These are phyloP conservation scores for Candida boidinii DNA, from an alignment of 805 yeast species.

Conservation along the genomic window DNA sequence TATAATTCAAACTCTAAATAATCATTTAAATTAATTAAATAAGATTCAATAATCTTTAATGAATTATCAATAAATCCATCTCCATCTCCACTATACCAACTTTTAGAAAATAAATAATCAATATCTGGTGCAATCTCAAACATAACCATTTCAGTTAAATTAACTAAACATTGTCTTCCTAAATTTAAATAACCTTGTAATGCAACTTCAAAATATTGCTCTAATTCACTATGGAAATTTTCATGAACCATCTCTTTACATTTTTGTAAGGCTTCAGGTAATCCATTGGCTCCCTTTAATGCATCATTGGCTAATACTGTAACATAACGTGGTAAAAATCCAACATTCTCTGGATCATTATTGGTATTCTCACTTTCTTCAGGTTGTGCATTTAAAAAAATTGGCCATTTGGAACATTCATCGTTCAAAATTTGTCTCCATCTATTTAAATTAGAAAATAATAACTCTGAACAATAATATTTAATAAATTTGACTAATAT, in stretches of 20 bases:
- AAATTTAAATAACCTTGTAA: constrained; percentile 13
- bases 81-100: constrained; percentile 21
- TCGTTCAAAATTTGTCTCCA: constrained; percentile 14
- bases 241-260: constrained; percentile 14
- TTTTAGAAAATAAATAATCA: constrained; percentile 16
- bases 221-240: constrained; percentile 10
- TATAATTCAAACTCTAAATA: constrained; percentile 21
- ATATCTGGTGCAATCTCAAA: constrained; percentile 16
- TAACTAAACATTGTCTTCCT: constrained; percentile 19
- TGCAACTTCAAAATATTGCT: constrained; percentile 10
- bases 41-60: constrained; percentile 18
- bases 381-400: constrained; percentile 4
- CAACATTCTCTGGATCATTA: constrained; percentile 12
- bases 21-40: constrained; percentile 20
- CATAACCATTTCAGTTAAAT: constrained; percentile 16
- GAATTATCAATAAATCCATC: constrained; percentile 16
- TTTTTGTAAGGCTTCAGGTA: constrained; percentile 14
- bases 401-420: constrained; percentile 10
- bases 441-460: constrained; percentile 12
- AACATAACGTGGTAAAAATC: constrained; percentile 22
- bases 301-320: constrained; percentile 23
- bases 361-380: background rate
- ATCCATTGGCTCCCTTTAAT: constrained; percentile 21
- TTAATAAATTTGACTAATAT: constrained; percentile 16
- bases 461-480: constrained; percentile 14